Conservation (phyloP, 2,329 filamentous ascomycete species). For the Diplodia seriata region DNA sequence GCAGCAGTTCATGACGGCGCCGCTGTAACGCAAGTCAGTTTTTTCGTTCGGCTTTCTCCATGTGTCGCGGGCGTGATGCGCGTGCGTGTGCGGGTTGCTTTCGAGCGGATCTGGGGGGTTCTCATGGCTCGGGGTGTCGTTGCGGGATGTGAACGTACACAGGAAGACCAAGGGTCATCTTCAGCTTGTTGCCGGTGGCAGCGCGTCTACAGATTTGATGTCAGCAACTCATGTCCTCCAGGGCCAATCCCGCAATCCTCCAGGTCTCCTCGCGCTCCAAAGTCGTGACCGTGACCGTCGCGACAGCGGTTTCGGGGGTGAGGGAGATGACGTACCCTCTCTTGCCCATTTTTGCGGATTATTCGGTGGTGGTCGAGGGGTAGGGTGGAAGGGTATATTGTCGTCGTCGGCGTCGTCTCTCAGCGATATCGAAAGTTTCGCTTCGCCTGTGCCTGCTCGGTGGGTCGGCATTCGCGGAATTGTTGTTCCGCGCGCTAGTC, state of each 20-base stretch:
- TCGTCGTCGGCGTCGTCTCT: conserved; percentile 31
- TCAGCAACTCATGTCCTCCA: conserved; percentile 38
- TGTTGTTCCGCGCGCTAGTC: conserved; percentile 26
- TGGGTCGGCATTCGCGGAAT: conserved; percentile 17
- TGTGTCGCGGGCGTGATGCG: conserved; percentile 27
- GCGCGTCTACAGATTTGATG: conserved; percentile 60
- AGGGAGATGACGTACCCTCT: conserved; percentile 45
- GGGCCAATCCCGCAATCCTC: conserved; percentile 5
- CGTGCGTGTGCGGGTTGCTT: conserved; percentile 34
- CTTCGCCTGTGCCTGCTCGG: conserved; percentile 29
- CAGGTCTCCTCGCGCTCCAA: neutral
- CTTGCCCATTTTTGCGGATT: conserved; percentile 51
- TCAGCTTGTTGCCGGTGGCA: conserved; percentile 99
- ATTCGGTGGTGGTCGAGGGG: conserved; percentile 42
- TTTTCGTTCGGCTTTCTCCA: conserved; percentile 35
- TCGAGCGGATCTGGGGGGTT: neutral
- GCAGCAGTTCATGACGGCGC: conserved; percentile 99
- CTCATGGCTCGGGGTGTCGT: conserved; percentile 22
- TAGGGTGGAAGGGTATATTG: conserved; percentile 31
- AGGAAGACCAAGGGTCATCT: conserved; percentile 99
- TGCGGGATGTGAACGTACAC: conserved; percentile 73
- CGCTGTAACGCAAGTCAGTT: conserved; percentile 63
- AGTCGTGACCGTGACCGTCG: neutral
- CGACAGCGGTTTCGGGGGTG: conserved; percentile 1
- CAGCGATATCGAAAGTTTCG: conserved; percentile 32